phyloP scores from a whole-genome alignment of 2,329 filamentous ascomycete genomes.

The Botrytis fragariae region DNA sequence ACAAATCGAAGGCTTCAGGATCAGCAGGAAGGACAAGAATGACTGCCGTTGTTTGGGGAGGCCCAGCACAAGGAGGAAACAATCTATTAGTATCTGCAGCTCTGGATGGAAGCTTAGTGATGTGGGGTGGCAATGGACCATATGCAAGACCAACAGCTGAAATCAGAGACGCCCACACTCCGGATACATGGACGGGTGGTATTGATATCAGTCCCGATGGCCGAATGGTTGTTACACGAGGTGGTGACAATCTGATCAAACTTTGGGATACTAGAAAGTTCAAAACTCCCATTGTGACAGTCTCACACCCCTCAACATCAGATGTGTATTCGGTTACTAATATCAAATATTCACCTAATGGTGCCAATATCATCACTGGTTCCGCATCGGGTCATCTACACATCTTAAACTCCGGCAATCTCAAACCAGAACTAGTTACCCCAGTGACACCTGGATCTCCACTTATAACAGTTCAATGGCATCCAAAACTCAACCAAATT shows the following conservation, averaged over 20 bases:
- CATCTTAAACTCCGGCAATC: slow-evolving; percentile 89
- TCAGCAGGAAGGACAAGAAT: slow-evolving; percentile 89
- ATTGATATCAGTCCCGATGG: slow-evolving; percentile 90
- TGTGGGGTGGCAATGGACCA: slow-evolving; percentile 89
- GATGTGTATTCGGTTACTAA: slow-evolving; percentile 80
- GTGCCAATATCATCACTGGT: slow-evolving; percentile 82
- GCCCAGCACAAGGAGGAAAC: slow-evolving; percentile 69
- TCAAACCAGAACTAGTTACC: slow-evolving; percentile 80
- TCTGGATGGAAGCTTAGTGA: slow-evolving; percentile 82
- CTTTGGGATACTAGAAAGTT: slow-evolving; percentile 97
- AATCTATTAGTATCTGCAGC: slow-evolving; percentile 79
- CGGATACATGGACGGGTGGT: slow-evolving; percentile 87
- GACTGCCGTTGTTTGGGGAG: slow-evolving; percentile 87
- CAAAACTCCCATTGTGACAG: slow-evolving; percentile 79
- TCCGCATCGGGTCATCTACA: slow-evolving; percentile 83
- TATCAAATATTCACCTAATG: slow-evolving; percentile 84
- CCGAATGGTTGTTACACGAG: slow-evolving; percentile 83
- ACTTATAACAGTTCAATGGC: slow-evolving; percentile 85
- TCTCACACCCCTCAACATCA: slow-evolving; percentile 77
- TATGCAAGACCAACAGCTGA: slow-evolving; percentile 80
- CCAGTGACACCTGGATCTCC: slow-evolving; percentile 83
- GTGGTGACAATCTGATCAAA: slow-evolving; percentile 90
- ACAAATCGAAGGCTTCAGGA: slow-evolving; percentile 88
- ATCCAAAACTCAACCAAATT: slow-evolving; percentile 93
- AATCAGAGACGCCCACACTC: slow-evolving; percentile 76